Conservation (phyloP, 257 asterid genomes). For the Prunella vulgaris region DNA sequence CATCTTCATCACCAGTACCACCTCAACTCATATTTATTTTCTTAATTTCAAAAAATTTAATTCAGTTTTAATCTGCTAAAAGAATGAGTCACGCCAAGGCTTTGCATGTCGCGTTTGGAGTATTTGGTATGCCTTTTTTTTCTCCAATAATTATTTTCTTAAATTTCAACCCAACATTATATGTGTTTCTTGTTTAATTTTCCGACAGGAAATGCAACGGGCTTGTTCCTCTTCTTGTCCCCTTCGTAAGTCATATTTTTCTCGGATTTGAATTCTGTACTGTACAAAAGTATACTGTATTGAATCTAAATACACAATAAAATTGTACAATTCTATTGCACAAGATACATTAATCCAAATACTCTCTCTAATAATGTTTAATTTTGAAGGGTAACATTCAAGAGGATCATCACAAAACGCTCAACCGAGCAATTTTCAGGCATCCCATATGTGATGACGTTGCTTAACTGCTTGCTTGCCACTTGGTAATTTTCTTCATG, state of each 20-base stretch:
- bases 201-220: conserved; percentile 62
- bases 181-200: background rate
- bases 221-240: conserved; percentile 74
- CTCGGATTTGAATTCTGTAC: background rate
- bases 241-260: conserved; percentile 50
- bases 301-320: too few relatives aligned
- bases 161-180: background rate
- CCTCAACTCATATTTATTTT: background rate
- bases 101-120: conserved; percentile 47
- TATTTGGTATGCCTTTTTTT: conserved; percentile 35
- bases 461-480: conserved; percentile 60
- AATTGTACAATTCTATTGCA: too few relatives aligned
- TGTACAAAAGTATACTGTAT: too few relatives aligned
- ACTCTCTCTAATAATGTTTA: background rate
- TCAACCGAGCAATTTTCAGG: conserved; percentile 73
- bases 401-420: conserved; percentile 44
- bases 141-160: background rate
- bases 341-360: too few relatives aligned
- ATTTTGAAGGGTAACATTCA: conserved; percentile 47
- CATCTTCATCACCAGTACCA: conserved; percentile 14
- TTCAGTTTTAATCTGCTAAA: background rate
- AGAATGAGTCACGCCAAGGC: conserved; percentile 25
- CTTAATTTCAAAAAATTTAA: background rate
- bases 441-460: conserved; percentile 57
- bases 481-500: conserved; percentile 35